phyloP scores from a whole-genome alignment of 768 basidiomycete genomes.

The Tylopilus rubrobrunneus region DNA sequence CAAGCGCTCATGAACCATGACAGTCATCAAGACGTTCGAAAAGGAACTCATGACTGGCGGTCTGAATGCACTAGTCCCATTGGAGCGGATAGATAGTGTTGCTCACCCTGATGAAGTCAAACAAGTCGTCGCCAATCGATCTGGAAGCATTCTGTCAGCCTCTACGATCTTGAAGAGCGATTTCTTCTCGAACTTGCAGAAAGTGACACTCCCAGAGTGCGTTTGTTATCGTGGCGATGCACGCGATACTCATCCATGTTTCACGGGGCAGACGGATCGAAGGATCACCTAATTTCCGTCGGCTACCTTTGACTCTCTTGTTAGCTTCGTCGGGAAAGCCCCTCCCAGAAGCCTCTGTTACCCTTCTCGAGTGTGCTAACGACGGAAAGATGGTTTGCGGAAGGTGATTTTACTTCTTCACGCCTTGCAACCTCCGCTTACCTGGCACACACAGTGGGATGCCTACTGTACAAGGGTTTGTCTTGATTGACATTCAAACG shows the following conservation, averaged over 20 bases:
- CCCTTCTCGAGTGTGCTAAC: constrained; percentile 33
- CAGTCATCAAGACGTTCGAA: constrained; percentile 94
- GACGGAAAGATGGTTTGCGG: constrained; percentile 71
- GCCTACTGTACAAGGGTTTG: constrained; percentile 81
- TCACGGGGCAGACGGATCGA: constrained; percentile 66
- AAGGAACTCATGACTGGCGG: constrained; percentile 81
- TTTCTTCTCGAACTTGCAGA: constrained; percentile 91
- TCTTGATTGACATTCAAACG: background rate
- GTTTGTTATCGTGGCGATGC: constrained; percentile 19
- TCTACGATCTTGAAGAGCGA: constrained; percentile 94
- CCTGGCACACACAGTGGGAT: constrained; percentile 62
- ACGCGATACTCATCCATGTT: constrained; percentile 2
- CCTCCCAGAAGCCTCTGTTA: constrained; percentile 29
- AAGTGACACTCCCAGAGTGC: constrained; percentile 93
- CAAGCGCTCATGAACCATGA: background rate
- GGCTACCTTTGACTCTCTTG: constrained; percentile 60
- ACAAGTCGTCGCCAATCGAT: constrained; percentile 77
- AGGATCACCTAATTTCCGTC: constrained; percentile 91
- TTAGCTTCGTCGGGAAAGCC: constrained; percentile 25
- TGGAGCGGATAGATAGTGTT: constrained; percentile 71
- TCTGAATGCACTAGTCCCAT: constrained; percentile 72
- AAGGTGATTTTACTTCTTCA: constrained; percentile 45
- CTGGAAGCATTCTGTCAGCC: constrained; percentile 83
- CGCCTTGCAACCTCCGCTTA: constrained; percentile 20
- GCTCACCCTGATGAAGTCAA: constrained; percentile 91